Evolutionary conservation across 352 stramenopile species (phyloP).

Genomic region (Globisporangium camurandrum): DNA sequence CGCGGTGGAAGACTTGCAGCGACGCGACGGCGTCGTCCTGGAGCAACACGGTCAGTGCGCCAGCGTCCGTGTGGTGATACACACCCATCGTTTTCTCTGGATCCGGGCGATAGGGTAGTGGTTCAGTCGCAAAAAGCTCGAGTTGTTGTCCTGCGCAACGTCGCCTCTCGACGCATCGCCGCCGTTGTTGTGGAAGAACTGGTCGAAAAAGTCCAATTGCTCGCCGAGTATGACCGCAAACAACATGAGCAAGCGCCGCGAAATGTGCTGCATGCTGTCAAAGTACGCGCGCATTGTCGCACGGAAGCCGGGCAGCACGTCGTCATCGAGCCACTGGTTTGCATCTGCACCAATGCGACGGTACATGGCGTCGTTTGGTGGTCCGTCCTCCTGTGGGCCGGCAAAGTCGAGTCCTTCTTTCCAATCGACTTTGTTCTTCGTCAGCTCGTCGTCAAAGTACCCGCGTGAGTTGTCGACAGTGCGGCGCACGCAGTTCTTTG

Average conservation of each 20-base stretch:
- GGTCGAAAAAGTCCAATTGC: slow-evolving; percentile 40
- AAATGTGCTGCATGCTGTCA: slow-evolving; percentile 43
- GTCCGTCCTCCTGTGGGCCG: slow-evolving; percentile 28
- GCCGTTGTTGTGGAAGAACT: slow-evolving; percentile 31
- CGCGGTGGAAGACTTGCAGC: slow-evolving; percentile 37
- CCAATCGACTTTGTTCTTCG: slow-evolving; percentile 91
- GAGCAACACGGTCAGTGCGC: slow-evolving; percentile 37
- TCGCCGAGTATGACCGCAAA: slow-evolving; percentile 56
- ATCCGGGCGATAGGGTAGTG: slow-evolving; percentile 68
- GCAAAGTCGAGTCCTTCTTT: slow-evolving; percentile 85
- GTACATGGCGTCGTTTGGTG: slow-evolving; percentile 24
- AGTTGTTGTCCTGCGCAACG: slow-evolving; percentile 37
- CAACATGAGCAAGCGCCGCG: slow-evolving; percentile 43
- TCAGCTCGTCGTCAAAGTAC: slow-evolving; percentile 93
- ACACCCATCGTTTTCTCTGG: slow-evolving; percentile 26
- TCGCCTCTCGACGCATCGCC: slow-evolving; percentile 1
- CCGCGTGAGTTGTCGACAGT: slow-evolving; percentile 80
- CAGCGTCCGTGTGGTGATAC: slow-evolving; percentile 38
- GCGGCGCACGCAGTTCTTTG: slow-evolving; percentile 56
- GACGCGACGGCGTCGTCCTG: slow-evolving; percentile 37
- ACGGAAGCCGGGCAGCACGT: slow-evolving; percentile 48
- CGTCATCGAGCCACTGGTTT: slow-evolving; percentile 76
- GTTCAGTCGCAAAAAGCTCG: slow-evolving; percentile 88
- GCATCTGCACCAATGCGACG: slow-evolving; percentile 73
- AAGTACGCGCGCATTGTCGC: slow-evolving; percentile 34